Percentiles rank a stretch among this genome's conserved stretches.
These are phyloP conservation scores for Elongisporangium senticosum DNA, from an alignment of 352 stramenopile species.

Conservation along the genomic window DNA sequence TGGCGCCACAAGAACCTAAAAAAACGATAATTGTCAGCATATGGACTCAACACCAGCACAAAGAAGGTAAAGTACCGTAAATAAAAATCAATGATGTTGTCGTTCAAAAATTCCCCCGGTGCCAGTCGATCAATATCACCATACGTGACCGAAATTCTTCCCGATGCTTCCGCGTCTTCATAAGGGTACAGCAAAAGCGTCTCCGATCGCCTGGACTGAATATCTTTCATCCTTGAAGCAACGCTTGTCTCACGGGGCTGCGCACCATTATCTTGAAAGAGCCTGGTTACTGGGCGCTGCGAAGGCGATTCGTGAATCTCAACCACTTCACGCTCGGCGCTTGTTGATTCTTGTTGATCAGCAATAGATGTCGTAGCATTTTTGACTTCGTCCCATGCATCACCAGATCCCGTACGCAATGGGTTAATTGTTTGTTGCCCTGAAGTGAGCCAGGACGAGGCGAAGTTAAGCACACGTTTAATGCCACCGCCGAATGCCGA, in stretches of 20 bases:
- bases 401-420: not conserved
- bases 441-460: not conserved
- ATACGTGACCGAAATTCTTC: slow-evolving; percentile 68
- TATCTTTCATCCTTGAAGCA: not conserved
- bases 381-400: not conserved
- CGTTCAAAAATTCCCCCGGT: slow-evolving; percentile 92
- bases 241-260: not conserved
- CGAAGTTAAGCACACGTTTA: not conserved
- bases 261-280: not conserved
- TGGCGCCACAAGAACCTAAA: slow-evolving; percentile 76
- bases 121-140: slow-evolving; percentile 85
- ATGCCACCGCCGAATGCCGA: not conserved
- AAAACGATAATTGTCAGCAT: too few species aligned
- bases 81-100: slow-evolving; percentile 92
- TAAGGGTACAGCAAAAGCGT: slow-evolving; percentile 58
- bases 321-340: not conserved
- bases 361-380: not conserved
- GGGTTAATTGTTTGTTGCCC: not conserved
- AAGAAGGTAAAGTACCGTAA: slow-evolving; percentile 47
- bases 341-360: not conserved
- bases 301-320: not conserved
- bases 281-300: not conserved
- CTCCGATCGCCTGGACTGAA: not conserved
- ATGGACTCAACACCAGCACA: not conserved
- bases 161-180: slow-evolving; percentile 34